phyloP scores from a whole-genome alignment of 1,284 basidiomycete species.

The Nidula niveotomentosa region DNA sequence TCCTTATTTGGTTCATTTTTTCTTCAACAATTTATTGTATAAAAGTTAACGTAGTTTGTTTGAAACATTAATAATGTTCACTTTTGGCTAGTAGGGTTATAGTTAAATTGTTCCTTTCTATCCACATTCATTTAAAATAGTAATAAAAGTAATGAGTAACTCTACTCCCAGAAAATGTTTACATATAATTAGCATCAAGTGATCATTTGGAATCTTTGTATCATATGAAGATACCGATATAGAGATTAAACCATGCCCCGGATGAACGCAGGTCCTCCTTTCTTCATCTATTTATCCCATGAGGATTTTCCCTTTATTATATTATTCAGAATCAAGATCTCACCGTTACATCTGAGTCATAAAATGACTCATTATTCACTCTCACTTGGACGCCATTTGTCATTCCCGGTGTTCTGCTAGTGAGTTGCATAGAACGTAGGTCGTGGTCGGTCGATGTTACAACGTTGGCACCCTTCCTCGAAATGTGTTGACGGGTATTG shows the following conservation, averaged over 20 bases:
- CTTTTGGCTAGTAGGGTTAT: too few relatives aligned
- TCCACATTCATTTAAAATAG: too few relatives aligned
- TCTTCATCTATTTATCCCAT: not conserved
- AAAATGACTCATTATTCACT: not conserved
- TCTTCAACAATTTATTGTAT: too few relatives aligned
- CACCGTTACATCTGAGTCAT: not conserved
- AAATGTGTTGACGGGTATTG: slow-evolving; percentile 13
- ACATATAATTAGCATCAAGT: too few relatives aligned
- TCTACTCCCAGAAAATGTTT: too few relatives aligned
- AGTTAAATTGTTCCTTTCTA: too few relatives aligned
- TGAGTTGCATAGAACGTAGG: slow-evolving; percentile 9
- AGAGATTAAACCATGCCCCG: not conserved
- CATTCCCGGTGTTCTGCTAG: not conserved
- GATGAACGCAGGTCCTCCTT: not conserved
- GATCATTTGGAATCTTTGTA: too few relatives aligned
- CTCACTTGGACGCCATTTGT: not conserved
- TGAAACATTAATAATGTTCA: too few relatives aligned
- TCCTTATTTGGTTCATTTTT: too few relatives aligned
- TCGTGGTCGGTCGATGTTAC: not conserved
- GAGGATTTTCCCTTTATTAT: not conserved
- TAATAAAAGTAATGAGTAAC: too few relatives aligned
- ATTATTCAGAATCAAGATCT: not conserved
- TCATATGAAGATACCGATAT: too few relatives aligned
- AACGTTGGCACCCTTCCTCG: slow-evolving; percentile 2
- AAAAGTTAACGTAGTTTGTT: too few relatives aligned